Evolutionary conservation across 345 rosid genomes (phyloP).

Genomic region (Citrus inodora): DNA sequence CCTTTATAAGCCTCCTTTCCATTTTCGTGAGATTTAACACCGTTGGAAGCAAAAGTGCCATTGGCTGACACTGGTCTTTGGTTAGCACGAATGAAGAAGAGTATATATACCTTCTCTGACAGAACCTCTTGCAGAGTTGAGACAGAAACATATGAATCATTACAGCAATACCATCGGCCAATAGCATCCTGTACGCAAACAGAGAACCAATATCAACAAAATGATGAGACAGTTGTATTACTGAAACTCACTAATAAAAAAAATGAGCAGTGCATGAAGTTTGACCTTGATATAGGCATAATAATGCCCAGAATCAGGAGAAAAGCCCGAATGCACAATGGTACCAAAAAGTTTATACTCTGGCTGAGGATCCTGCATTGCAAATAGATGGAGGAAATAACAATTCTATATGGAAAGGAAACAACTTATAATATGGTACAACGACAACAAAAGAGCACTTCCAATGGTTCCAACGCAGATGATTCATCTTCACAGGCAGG

Average conservation of each 20-base stretch:
- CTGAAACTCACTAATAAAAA: not conserved
- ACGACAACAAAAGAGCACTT: not conserved
- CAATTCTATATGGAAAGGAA: not conserved
- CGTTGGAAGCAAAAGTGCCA: conserved; percentile 39
- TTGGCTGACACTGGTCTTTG: conserved; percentile 51
- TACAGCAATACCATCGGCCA: conserved; percentile 94
- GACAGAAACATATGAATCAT: conserved; percentile 70
- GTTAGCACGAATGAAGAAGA: conserved; percentile 77
- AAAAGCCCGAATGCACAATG: conserved; percentile 89
- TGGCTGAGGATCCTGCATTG: conserved; percentile 73
- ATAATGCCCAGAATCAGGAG: conserved; percentile 95
- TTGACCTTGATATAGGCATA: conserved; percentile 91
- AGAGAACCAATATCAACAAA: conserved; percentile 21
- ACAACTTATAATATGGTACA: not conserved
- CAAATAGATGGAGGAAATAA: not conserved
- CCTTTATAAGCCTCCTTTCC: conserved; percentile 48
- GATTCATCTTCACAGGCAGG: not conserved
- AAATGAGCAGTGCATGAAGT: conserved; percentile 4
- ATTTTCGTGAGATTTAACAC: conserved; percentile 53
- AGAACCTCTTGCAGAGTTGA: conserved; percentile 83
- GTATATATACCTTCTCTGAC: conserved; percentile 91
- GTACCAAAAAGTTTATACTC: conserved; percentile 94
- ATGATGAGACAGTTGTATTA: conserved; percentile 6
- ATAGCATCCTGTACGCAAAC: conserved; percentile 59
- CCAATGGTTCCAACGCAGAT: not conserved